Evolutionary conservation across 345 rosid species (phyloP).

Genomic region (Eucalyptus globulus): DNA sequence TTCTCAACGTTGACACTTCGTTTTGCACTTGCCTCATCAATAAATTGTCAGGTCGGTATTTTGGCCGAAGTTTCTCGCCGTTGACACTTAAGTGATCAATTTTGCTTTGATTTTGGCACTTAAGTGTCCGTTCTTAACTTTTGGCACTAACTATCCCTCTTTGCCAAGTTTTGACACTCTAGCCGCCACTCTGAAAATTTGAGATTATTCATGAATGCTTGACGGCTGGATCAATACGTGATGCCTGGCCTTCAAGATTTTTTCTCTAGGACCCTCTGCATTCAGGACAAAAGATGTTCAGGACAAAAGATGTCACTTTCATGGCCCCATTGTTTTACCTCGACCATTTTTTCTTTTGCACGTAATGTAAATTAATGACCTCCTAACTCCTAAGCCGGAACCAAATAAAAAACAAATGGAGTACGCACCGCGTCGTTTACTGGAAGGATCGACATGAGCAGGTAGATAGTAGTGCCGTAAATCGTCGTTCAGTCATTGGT

Average conservation of each 20-base stretch:
- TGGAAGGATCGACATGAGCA: background rate
- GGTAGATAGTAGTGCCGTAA: background rate
- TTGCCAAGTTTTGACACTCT: fast-evolving
- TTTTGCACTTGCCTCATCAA: too few relatives aligned
- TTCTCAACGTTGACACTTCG: fast-evolving
- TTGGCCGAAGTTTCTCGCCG: too few relatives aligned
- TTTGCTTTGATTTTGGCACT: too few relatives aligned
- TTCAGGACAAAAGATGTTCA: background rate
- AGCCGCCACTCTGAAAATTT: fast-evolving
- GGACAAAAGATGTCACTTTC: background rate
- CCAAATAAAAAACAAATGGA: background rate
- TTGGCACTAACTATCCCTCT: fast-evolving
- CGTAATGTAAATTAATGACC: background rate
- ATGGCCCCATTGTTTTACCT: background rate
- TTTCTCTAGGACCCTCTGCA: background rate
- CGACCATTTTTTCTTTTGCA: background rate
- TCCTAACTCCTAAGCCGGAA: background rate
- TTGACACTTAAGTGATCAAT: too few relatives aligned
- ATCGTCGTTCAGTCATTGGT: background rate
- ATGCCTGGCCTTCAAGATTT: background rate
- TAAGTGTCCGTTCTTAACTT: too few relatives aligned
- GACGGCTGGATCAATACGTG: background rate
- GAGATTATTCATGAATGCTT: background rate
- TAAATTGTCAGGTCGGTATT: fast-evolving
- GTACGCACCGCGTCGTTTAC: background rate